These are phyloP conservation scores for Kuraishia molischiana DNA, from an alignment of 805 yeast species.

Conservation along the genomic window DNA sequence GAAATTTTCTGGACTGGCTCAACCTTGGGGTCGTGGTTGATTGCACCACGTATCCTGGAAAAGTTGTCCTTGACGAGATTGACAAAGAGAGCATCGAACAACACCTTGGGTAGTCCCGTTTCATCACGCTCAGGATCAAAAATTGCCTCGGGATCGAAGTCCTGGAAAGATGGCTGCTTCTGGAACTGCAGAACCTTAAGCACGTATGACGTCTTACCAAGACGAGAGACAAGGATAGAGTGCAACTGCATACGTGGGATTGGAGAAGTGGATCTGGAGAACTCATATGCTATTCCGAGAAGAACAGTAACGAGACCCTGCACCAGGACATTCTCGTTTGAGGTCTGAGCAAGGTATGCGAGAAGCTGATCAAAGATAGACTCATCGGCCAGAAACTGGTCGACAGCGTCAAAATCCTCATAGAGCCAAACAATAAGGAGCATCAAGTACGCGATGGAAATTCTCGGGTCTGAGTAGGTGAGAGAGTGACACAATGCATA, in stretches of 20 bases:
- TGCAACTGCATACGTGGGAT: constrained; percentile 50
- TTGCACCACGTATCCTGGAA: constrained; percentile 53
- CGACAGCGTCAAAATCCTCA: constrained; percentile 67
- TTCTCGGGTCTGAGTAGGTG: constrained; percentile 56
- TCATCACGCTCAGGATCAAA: constrained; percentile 52
- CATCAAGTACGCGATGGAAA: constrained; percentile 69
- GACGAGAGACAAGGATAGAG: constrained; percentile 50
- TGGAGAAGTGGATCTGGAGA: constrained; percentile 54
- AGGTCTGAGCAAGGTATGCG: constrained; percentile 46
- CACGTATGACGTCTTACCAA: constrained; percentile 75
- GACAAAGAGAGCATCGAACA: constrained; percentile 57
- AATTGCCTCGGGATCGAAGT: constrained; percentile 42
- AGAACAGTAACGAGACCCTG: constrained; percentile 68
- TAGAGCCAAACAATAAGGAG: constrained; percentile 67
- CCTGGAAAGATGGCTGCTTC: constrained; percentile 43
- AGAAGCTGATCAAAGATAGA: constrained; percentile 60
- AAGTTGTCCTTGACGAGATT: constrained; percentile 60
- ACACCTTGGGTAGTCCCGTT: constrained; percentile 83
- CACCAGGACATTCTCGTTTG: constrained; percentile 25
- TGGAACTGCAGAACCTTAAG: constrained; percentile 66
- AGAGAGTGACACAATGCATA: constrained; percentile 64
- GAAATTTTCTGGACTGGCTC: constrained; percentile 66
- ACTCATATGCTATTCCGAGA: constrained; percentile 75
- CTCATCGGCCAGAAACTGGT: constrained; percentile 62
- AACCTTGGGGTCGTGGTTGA: constrained; percentile 62